phyloP scores from a whole-genome alignment of 2,329 filamentous ascomycete species.

The Phyllachora maydis region DNA sequence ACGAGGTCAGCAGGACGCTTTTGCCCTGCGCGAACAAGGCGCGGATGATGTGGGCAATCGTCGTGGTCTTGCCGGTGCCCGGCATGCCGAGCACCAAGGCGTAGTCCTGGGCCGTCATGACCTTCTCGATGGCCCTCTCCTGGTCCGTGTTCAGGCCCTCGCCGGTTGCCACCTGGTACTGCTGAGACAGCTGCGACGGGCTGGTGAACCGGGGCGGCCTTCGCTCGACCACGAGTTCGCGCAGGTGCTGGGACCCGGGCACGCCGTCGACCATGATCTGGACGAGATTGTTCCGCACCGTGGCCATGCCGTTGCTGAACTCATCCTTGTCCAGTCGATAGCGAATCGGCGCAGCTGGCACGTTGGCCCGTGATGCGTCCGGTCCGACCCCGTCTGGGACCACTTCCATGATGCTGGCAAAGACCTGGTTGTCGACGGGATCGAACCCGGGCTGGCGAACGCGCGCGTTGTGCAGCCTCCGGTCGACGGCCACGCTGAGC shows the following conservation, averaged over 20 bases:
- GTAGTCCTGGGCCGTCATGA: conserved; percentile 90
- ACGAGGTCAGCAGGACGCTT: conserved; percentile 81
- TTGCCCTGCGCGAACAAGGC: conserved; percentile 77
- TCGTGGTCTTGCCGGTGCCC: conserved; percentile 94
- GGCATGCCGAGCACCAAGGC: conserved; percentile 97
- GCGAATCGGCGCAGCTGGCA: conserved; percentile 32
- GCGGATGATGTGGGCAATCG: conserved; percentile 90
- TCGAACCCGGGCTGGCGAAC: conserved; percentile 60
- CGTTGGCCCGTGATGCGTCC: conserved; percentile 27
- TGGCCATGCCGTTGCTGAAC: conserved; percentile 94
- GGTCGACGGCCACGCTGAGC: conserved; percentile 79
- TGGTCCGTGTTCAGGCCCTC: conserved; percentile 74
- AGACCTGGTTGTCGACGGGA: conserved; percentile 57
- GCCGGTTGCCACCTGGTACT: conserved; percentile 39
- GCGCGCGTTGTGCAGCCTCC: conserved; percentile 70
- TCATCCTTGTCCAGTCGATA: conserved; percentile 95
- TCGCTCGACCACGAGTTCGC: conserved; percentile 63
- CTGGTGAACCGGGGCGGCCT: conserved; percentile 53
- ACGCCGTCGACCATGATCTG: conserved; percentile 72
- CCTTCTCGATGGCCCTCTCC: conserved; percentile 68
- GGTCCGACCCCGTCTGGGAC: conserved; percentile 30
- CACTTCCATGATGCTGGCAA: conserved; percentile 82
- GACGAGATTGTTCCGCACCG: conserved; percentile 81
- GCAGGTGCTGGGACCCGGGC: conserved; percentile 49
- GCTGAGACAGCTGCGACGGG: conserved; percentile 35